Evolutionary conservation across 2,329 filamentous ascomycete species (phyloP).

Genomic region (Fusarium secorum): DNA sequence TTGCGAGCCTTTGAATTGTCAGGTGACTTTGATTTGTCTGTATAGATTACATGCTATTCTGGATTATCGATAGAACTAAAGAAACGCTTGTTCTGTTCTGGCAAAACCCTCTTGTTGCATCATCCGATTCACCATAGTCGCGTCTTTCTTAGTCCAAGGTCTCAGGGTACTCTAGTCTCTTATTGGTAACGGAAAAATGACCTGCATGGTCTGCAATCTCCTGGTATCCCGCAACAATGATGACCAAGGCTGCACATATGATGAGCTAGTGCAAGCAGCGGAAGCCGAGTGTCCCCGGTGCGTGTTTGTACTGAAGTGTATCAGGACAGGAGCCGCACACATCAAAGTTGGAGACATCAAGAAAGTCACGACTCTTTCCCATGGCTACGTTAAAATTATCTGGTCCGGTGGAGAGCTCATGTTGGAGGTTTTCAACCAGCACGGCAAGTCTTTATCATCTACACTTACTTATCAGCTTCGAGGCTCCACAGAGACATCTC

Average conservation of each 20-base stretch:
- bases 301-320: not conserved
- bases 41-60: too few relatives aligned
- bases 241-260: not conserved
- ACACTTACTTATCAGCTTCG: too few relatives aligned
- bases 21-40: too few relatives aligned
- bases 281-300: not conserved
- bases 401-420: not conserved
- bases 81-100: too few relatives aligned
- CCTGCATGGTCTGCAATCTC: too few relatives aligned
- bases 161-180: too few relatives aligned
- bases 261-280: not conserved
- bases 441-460: not conserved
- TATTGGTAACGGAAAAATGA: too few relatives aligned
- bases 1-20: too few relatives aligned
- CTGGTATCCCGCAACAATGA: too few relatives aligned
- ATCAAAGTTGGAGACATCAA: rapidly evolving
- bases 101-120: too few relatives aligned
- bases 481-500: not conserved
- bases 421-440: not conserved
- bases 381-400: rapidly evolving
- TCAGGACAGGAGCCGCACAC: not conserved
- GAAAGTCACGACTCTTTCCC: rapidly evolving
- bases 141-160: too few relatives aligned
- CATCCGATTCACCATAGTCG: too few relatives aligned
- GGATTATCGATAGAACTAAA: rapidly evolving